Base-by-base conservation (phyloP, 148 eudicot species). In the Cornus kousa region DNA sequence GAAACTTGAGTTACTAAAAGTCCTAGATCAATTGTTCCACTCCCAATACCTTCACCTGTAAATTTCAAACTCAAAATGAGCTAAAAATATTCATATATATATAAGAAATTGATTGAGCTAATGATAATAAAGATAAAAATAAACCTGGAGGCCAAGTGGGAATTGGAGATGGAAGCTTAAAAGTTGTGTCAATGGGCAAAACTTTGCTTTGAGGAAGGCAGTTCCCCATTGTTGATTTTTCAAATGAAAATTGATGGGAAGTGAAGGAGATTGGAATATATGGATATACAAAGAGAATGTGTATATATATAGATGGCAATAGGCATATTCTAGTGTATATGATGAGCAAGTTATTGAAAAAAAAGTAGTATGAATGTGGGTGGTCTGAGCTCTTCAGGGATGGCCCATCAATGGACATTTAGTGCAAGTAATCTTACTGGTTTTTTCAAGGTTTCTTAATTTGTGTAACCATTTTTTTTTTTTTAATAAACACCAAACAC, bases 101-200 rank as follows among this genome's bases (percentile, higher is more conserved):
- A 28, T 28, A 28, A 28, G 28, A 28, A 28, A 28, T 28, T 28
- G 1, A 35, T 32, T 33, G 16, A 14, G 20, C n/a, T 16, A 14
- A 33, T 17, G 53, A 14, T 37, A 53, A 67, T 14, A 75, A 28
- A 28, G 28, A 28, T 28, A 28, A 33, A 43, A 19, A 48, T 9
- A 7, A 67, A 84, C 87, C 87, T 84, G 76, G 73, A 70, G 87
- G 82, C 87, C 84, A 81, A 62, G 80, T 13, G 1, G 87, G 82
- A 33, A 71, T 39, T 71, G 87, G 77, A 77, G 87, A 81, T 7
- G 84, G 84, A 71, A 84, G 73, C 70, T 81, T 72, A 73, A 83
- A 83, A 72, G 59, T 73, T 32, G 82, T 72, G 37, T 83, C 74
- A 73, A 83, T 80, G 23, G 86, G 80, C 43, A 79, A 64, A 72